These are phyloP conservation scores for Naegleria gruberi DNA, from an alignment of 208 protist species.

Conservation along the genomic window DNA sequence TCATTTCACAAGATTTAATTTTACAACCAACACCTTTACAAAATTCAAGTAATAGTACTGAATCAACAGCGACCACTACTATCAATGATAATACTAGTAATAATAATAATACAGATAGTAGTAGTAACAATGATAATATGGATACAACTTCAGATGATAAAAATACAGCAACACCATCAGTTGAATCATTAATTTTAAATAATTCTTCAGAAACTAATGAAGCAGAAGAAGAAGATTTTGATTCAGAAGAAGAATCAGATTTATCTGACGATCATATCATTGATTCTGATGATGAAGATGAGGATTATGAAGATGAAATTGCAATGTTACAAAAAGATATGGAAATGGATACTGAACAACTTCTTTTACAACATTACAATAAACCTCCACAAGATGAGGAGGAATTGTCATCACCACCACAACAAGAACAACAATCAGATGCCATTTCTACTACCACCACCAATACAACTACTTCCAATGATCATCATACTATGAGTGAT, in stretches of 20 bases:
- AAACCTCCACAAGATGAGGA: background rate
- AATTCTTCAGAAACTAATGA: background rate
- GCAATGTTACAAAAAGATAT: background rate
- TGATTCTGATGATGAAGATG: background rate
- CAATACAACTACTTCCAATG: too few species aligned
- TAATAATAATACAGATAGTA: background rate
- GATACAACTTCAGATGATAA: too few species aligned
- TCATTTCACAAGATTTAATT: background rate
- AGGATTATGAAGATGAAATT: constrained; percentile 8
- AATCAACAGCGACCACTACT: background rate
- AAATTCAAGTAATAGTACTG: too few species aligned
- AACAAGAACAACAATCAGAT: too few species aligned
- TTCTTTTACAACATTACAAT: background rate
- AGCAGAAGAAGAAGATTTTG: background rate
- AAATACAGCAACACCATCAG: too few species aligned
- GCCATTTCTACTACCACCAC: too few species aligned
- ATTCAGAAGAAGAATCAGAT: background rate
- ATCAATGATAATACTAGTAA: background rate
- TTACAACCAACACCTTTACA: background rate
- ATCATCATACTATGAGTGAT: too few species aligned
- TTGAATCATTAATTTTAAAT: too few species aligned
- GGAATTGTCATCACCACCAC: background rate
- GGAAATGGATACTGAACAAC: background rate
- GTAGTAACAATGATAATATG: background rate
- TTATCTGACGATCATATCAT: background rate